Percentiles rank a stretch among this genome's conserved stretches.
phyloP scores from a whole-genome alignment of 2,329 filamentous ascomycete species.

The Dissoconium aciculare region DNA sequence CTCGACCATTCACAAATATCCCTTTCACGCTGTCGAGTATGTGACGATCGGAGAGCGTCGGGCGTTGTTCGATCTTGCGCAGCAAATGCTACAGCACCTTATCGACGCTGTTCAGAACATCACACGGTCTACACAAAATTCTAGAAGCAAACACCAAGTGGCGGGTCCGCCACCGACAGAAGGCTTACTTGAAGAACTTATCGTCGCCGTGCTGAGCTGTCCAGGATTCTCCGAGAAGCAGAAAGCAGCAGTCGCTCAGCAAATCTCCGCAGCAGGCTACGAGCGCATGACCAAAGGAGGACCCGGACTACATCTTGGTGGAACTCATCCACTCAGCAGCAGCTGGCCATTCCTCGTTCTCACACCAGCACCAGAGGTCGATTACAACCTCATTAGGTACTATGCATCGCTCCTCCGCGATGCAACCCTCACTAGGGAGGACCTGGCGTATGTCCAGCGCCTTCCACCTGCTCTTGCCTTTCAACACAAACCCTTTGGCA shows the following conservation, averaged over 20 bases:
- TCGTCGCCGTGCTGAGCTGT: constrained; percentile 19
- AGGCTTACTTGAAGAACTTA: constrained; percentile 21
- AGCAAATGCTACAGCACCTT: constrained; percentile 15
- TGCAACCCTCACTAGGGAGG: constrained; percentile 6
- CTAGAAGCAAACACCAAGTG: too few relatives aligned
- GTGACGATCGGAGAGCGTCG: constrained; percentile 36
- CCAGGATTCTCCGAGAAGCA: constrained; percentile 23
- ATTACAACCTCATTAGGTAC: constrained; percentile 16
- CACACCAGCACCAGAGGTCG: constrained; percentile 11
- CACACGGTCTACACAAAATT: constrained; percentile 5
- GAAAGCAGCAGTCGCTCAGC: constrained; percentile 14
- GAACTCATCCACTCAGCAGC: constrained; percentile 8
- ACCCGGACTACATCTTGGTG: constrained; percentile 13
- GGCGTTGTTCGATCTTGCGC: constrained; percentile 26
- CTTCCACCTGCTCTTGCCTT: constrained; percentile 8
- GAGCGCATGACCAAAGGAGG: constrained; percentile 9
- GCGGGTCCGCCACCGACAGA: constrained; percentile 10
- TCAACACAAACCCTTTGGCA: constrained; percentile 15
- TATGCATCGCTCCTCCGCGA: constrained; percentile 16
- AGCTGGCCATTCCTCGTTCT: constrained; percentile 22
- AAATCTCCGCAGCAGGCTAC: constrained; percentile 11
- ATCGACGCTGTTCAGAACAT: constrained; percentile 11
- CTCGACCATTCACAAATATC: constrained; percentile 39
- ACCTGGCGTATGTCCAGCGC: constrained; percentile 9
- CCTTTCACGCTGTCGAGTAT: constrained; percentile 32